A percentile compares a stretch with the other conserved stretches of the same genome.
Evolutionary conservation across 495 filamentous ascomycete genomes (phyloP).

Genomic region (Podospora pseudocomata): DNA sequence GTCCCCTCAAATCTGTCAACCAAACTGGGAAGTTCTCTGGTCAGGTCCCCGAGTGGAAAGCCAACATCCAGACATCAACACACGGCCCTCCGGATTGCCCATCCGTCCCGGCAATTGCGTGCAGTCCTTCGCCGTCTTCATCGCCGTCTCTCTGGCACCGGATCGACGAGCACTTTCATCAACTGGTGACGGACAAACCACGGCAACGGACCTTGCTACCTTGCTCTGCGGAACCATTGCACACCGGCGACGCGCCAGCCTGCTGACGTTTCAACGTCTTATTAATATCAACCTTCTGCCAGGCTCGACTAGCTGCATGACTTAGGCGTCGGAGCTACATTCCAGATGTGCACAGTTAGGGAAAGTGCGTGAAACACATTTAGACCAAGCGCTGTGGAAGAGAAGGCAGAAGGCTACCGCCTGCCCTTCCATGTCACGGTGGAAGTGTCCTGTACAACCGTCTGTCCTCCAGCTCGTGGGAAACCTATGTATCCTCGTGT

Average conservation of each 20-base stretch:
- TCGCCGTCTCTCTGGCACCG: neutral
- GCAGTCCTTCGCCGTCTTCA: neutral
- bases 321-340: neutral
- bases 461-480: neutral
- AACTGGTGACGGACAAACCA: neutral
- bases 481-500: slow-evolving; percentile 1
- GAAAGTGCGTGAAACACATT: neutral
- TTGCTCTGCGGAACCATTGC: neutral
- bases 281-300: neutral
- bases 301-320: neutral
- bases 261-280: neutral
- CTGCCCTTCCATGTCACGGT: neutral
- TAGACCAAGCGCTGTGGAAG: neutral
- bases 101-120: slow-evolving; percentile 7
- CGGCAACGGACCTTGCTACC: neutral
- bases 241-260: neutral
- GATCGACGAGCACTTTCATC: neutral
- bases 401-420: neutral
- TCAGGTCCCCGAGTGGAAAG: slow-evolving; percentile 5
- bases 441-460: neutral
- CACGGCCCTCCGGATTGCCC: slow-evolving; percentile 1
- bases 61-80: neutral
- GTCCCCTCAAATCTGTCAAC: slow-evolving; percentile 16
- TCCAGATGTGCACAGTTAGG: neutral
- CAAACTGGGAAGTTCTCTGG: neutral